These are phyloP conservation scores for Arthrobotrys conoides DNA, from an alignment of 2,329 filamentous ascomycete species.

Conservation along the genomic window DNA sequence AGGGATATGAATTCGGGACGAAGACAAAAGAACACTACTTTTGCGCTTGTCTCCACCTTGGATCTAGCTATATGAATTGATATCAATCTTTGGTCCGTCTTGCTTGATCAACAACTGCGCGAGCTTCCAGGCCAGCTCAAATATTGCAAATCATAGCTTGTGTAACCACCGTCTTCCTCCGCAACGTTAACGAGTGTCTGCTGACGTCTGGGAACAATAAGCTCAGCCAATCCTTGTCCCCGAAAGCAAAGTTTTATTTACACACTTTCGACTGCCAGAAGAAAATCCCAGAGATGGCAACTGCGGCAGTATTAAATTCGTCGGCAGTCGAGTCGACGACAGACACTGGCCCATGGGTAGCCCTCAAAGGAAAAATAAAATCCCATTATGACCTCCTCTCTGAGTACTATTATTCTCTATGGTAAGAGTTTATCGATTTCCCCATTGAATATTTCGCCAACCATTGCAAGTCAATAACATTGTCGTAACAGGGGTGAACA, in stretches of 20 bases:
- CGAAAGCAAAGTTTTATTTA: neutral
- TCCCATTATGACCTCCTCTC: conserved; percentile 75
- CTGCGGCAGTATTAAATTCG: conserved; percentile 27
- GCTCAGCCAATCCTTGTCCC: neutral
- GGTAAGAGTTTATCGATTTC: conserved; percentile 67
- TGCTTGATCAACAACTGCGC: too few relatives aligned
- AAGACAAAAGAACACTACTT: too few relatives aligned
- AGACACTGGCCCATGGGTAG: conserved; percentile 42
- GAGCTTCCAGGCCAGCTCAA: too few relatives aligned
- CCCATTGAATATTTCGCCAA: neutral
- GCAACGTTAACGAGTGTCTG: too few relatives aligned
- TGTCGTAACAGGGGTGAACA: conserved; percentile 72
- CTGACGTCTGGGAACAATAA: neutral
- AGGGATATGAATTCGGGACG: neutral
- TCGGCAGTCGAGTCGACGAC: neutral
- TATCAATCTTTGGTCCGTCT: too few relatives aligned
- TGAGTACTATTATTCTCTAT: conserved; percentile 75
- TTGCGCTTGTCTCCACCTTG: too few relatives aligned
- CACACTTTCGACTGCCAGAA: neutral
- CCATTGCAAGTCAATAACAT: conserved; percentile 9
- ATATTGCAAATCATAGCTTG: neutral
- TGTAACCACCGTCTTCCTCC: neutral
- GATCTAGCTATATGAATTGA: too few relatives aligned
- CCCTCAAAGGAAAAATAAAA: conserved; percentile 74
- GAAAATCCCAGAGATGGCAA: conserved; percentile 6